Evolutionary conservation across 352 stramenopile genomes (phyloP).

Genomic region (Phytopythium ostracodes): DNA sequence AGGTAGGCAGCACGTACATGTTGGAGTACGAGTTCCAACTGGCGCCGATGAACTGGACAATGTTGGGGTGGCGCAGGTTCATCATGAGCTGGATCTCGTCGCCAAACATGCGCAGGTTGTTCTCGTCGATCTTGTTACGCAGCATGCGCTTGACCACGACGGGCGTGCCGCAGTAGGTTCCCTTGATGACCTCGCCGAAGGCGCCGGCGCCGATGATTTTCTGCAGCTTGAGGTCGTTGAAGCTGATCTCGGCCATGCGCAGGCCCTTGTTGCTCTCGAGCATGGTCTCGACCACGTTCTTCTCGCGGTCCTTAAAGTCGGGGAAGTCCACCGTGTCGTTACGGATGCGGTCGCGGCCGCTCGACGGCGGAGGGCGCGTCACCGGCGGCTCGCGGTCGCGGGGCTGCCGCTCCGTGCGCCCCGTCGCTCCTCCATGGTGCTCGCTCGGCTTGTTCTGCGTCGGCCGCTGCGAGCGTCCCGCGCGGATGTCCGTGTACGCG

Average conservation of each 20-base stretch:
- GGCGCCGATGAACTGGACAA: slow-evolving; percentile 88
- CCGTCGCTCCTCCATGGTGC: background rate
- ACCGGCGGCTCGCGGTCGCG: background rate
- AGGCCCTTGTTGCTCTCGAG: slow-evolving; percentile 85
- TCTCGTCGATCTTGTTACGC: slow-evolving; percentile 86
- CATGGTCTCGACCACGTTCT: slow-evolving; percentile 86
- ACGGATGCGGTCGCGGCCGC: slow-evolving; percentile 12
- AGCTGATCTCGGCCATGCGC: slow-evolving; percentile 88
- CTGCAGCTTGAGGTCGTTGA: slow-evolving; percentile 85
- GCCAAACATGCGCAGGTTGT: slow-evolving; percentile 87
- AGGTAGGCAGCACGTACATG: slow-evolving; percentile 54
- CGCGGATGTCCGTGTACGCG: slow-evolving; percentile 2
- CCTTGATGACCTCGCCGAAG: slow-evolving; percentile 88
- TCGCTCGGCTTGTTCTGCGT: background rate
- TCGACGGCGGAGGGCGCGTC: slow-evolving; percentile 6
- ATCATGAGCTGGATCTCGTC: slow-evolving; percentile 91
- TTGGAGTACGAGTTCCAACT: slow-evolving; percentile 92
- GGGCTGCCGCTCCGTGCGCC: background rate
- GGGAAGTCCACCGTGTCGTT: slow-evolving; percentile 73
- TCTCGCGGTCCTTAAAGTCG: slow-evolving; percentile 86
- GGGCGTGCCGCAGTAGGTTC: slow-evolving; percentile 84
- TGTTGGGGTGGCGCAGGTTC: slow-evolving; percentile 86
- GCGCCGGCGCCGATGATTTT: slow-evolving; percentile 85
- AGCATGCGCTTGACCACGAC: slow-evolving; percentile 89
- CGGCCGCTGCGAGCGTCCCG: background rate